These are phyloP conservation scores for Tricholoma bakamatsutake DNA, from an alignment of 768 basidiomycete genomes.

Conservation along the genomic window DNA sequence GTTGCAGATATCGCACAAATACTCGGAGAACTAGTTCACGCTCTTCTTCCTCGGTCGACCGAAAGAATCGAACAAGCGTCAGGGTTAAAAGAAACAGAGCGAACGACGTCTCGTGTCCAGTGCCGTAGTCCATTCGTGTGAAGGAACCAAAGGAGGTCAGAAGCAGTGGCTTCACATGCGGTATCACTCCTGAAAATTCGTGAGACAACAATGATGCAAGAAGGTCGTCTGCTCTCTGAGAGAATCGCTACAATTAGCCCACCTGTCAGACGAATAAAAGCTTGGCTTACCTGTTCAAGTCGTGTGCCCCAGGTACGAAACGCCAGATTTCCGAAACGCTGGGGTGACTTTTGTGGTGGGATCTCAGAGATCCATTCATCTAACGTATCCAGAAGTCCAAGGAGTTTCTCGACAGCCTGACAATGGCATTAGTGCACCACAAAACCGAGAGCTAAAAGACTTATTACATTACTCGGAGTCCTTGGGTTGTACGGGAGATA, in stretches of 20 bases:
- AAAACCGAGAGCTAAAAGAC: neutral
- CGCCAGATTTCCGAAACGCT: constrained; percentile 88
- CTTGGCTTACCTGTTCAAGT: constrained; percentile 59
- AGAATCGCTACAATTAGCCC: constrained; percentile 4
- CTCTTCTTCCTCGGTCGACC: constrained; percentile 56
- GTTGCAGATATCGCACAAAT: constrained; percentile 70
- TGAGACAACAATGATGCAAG: constrained; percentile 44
- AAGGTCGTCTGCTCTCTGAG: constrained; percentile 50
- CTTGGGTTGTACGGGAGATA: constrained; percentile 38
- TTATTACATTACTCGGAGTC: constrained; percentile 28
- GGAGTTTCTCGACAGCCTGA: constrained; percentile 42
- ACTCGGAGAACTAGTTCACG: constrained; percentile 52
- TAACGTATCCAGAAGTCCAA: constrained; percentile 60
- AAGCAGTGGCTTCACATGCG: constrained; percentile 74
- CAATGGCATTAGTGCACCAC: constrained; percentile 1
- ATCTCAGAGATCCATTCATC: constrained; percentile 77
- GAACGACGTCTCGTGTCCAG: constrained; percentile 92
- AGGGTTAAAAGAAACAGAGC: constrained; percentile 70
- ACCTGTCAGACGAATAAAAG: constrained; percentile 1
- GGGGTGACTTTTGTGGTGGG: constrained; percentile 66
- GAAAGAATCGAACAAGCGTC: constrained; percentile 60
- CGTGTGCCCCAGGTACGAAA: constrained; percentile 82
- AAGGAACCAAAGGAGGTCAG: constrained; percentile 85
- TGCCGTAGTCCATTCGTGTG: constrained; percentile 91
- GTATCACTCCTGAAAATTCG: constrained; percentile 38